Base-by-base conservation (phyloP, 148 eudicot species). In the Rhododendron ovatum region DNA sequence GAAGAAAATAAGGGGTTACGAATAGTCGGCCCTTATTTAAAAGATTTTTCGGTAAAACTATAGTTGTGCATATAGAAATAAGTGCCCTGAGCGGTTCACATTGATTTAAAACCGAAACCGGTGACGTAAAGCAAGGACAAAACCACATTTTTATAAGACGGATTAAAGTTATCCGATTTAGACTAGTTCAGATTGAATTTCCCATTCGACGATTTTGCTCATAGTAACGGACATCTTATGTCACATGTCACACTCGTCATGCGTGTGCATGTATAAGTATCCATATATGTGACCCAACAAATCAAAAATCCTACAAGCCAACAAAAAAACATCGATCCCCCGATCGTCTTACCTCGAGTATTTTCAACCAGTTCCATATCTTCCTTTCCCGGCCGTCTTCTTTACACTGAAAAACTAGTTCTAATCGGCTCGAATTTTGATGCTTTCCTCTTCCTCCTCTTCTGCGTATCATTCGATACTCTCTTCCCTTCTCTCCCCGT, bases 381-480 rank as follows among this genome's bases (percentile, higher is more conserved):
- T 39, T 13, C 8, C 17, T 51, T 78, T 5, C 50, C 9, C 78
- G 43, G 43, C 43, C 43, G 7, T 35, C 78, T 4, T 22, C 9
- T 5, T 33, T 73, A 15, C 15, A 30, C 43, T 3, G 37, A 20
- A 61, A 61, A 22, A 61, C 67, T 15, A 7, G 43, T 41, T 41
- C 33, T n/a, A 14, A 83, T 26, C 84, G 5, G 84, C 67, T 53
- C 48, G 47, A 39, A 51, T 88, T 83, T 83, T 82, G 85, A 80
- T 84, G 81, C 57, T 35, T 26, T 71, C 78, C 8, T 69, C 88
- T 80, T 87, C 76, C 7, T 78, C 88, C 37, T 78, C 86, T 77
- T 77, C 85, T n/a, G 61, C 82, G 74, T 28, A 59, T 76, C 80
- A 39, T 76, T 51, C 67, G 63, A 37, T 35, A 33, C 84, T 37